phyloP scores from a whole-genome alignment of 352 stramenopile species.

The Globisporangium sylvaticum region DNA sequence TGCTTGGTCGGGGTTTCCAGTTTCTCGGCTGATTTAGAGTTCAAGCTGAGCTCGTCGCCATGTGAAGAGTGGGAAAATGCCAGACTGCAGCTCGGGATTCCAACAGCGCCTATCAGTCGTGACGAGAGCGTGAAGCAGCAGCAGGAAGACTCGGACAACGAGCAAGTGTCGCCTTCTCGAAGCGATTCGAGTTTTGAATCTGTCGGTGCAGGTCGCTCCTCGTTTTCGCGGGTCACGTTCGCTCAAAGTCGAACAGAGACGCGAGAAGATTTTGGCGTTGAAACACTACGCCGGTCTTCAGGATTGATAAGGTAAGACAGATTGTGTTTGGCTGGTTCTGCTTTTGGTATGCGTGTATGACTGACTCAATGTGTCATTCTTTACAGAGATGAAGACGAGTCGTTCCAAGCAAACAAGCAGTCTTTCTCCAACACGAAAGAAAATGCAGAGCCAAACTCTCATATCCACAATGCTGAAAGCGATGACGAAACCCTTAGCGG shows the following conservation, averaged over 20 bases:
- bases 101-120: neutral
- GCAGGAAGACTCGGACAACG: neutral
- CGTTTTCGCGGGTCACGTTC: slow-evolving; percentile 10
- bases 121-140: neutral
- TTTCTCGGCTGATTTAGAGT: slow-evolving; percentile 46
- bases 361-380: neutral
- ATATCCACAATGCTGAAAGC: neutral
- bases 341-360: neutral
- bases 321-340: neutral
- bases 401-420: neutral
- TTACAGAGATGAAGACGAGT: neutral
- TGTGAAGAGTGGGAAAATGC: slow-evolving; percentile 41
- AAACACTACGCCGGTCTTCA: neutral
- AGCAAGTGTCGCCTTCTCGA: neutral
- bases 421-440: neutral
- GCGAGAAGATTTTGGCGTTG: neutral
- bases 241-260: neutral
- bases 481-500: neutral
- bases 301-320: slow-evolving; percentile 5
- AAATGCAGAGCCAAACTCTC: neutral
- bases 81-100: slow-evolving; percentile 28
- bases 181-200: neutral
- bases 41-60: slow-evolving; percentile 29
- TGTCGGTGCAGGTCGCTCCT: neutral
- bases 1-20: slow-evolving; percentile 56